Conservation (phyloP, 441 rosid genomes). For the Hura crepitans region DNA sequence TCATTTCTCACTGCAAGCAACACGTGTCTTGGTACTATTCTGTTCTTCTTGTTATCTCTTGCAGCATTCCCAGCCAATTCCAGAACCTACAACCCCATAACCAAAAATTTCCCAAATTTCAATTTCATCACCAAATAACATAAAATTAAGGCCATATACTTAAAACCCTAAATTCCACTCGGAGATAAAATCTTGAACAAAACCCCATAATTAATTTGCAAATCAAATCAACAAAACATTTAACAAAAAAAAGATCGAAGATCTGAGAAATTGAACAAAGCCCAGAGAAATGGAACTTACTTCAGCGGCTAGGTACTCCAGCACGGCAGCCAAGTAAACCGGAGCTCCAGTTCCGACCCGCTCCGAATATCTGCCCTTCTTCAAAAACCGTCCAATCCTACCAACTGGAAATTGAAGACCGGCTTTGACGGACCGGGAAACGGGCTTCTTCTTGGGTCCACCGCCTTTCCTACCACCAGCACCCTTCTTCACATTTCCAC, state of each 20-base stretch:
- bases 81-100: constrained; percentile 7
- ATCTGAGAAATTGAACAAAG: neutral
- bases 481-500: constrained; percentile 37
- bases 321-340: constrained; percentile 39
- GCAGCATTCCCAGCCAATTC: constrained; percentile 22
- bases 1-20: constrained; percentile 25
- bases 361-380: constrained; percentile 14
- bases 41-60: constrained; percentile 21
- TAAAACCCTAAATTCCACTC: neutral
- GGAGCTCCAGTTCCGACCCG: constrained; percentile 23
- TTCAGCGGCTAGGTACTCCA: constrained; percentile 31
- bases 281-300: neutral
- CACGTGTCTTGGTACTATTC: constrained; percentile 20
- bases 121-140: too few species aligned
- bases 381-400: constrained; percentile 22
- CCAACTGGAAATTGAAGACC: constrained; percentile 45
- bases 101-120: too few species aligned
- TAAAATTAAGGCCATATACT: too few species aligned
- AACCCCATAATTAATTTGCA: neutral
- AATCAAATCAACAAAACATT: neutral
- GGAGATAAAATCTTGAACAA: too few species aligned
- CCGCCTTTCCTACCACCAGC: constrained; percentile 43
- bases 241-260: neutral
- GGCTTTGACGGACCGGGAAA: constrained; percentile 33
- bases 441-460: constrained; percentile 43